Conservation (phyloP, 495 filamentous ascomycete species). For the Podospora appendiculata region DNA sequence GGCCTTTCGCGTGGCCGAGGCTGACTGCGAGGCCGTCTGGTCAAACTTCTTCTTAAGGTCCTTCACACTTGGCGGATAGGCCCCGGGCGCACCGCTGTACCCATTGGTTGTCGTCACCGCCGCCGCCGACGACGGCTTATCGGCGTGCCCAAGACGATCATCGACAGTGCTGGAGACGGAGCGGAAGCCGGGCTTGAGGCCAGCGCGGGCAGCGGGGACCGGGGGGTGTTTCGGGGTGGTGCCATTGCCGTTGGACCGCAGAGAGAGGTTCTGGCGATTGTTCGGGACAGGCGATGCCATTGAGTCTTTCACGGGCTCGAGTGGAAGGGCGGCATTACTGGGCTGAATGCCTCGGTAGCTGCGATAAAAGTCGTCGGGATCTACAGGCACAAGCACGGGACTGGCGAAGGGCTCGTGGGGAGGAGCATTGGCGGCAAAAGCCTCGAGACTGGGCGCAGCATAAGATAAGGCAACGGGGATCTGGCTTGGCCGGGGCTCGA, state of each 20-base stretch:
- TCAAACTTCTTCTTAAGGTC: conserved; percentile 50
- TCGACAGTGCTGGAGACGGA: conserved; percentile 45
- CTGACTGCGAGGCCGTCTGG: conserved; percentile 18
- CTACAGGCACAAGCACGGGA: conserved; percentile 21
- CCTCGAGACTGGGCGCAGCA: conserved; percentile 30
- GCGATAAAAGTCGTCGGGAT: conserved; percentile 48
- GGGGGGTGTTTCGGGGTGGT: conserved; percentile 28
- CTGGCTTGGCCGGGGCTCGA: conserved; percentile 10
- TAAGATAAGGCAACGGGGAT: conserved; percentile 21
- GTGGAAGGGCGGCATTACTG: conserved; percentile 11
- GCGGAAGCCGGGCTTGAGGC: conserved; percentile 27
- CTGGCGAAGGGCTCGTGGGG: conserved; percentile 17
- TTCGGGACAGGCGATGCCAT: conserved; percentile 19
- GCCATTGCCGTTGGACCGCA: conserved; percentile 30
- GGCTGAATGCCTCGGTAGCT: conserved; percentile 32
- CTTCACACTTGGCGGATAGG: conserved; percentile 42
- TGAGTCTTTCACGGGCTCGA: conserved; percentile 14
- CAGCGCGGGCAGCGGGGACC: conserved; percentile 17
- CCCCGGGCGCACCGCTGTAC: conserved; percentile 11
- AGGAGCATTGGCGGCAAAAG: conserved; percentile 24
- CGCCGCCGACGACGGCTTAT: conserved; percentile 15
- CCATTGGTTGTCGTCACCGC: conserved; percentile 13
- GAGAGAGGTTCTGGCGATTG: conserved; percentile 22
- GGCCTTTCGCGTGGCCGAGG: conserved; percentile 21
- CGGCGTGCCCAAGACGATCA: conserved; percentile 18